Conservation (phyloP, 2,329 filamentous ascomycete species). For the Trichoderma sp. region DNA sequence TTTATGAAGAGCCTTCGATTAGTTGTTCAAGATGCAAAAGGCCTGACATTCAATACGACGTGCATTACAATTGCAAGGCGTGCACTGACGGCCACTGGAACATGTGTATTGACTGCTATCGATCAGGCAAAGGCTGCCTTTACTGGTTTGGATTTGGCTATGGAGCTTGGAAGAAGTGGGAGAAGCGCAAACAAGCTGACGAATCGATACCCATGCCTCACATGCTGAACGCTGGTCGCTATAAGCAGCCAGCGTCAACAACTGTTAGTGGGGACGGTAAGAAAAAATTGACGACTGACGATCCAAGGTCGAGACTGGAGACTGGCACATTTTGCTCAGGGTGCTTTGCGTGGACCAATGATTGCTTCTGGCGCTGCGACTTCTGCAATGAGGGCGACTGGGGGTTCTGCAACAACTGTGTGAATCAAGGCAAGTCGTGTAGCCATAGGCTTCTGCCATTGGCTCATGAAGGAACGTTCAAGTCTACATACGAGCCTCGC, state of each 20-base stretch:
- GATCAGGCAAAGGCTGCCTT: slow-evolving; percentile 70
- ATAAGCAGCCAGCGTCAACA: slow-evolving; percentile 47
- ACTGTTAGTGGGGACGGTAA: slow-evolving; percentile 55
- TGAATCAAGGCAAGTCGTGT: slow-evolving; percentile 78
- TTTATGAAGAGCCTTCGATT: slow-evolving; percentile 69
- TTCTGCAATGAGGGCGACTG: slow-evolving; percentile 88
- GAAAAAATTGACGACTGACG: slow-evolving; percentile 61
- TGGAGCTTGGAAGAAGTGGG: slow-evolving; percentile 66
- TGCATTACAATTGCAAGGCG: slow-evolving; percentile 77
- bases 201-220: slow-evolving; percentile 50
- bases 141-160: slow-evolving; percentile 89
- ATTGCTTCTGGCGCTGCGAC: slow-evolving; percentile 87
- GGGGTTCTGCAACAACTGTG: slow-evolving; percentile 88
- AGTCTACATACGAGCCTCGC: slow-evolving; percentile 35
- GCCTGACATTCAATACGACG: slow-evolving; percentile 73
- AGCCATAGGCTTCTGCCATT: slow-evolving; percentile 78
- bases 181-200: slow-evolving; percentile 46
- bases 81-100: slow-evolving; percentile 74
- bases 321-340: slow-evolving; percentile 81
- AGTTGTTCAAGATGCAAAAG: slow-evolving; percentile 70
- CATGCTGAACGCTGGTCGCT: slow-evolving; percentile 58
- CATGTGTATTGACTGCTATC: slow-evolving; percentile 79
- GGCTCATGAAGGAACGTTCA: slow-evolving; percentile 52
- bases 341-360: slow-evolving; percentile 71
- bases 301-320: slow-evolving; percentile 67